Evolutionary conservation across 2,329 filamentous ascomycete genomes (phyloP).

Genomic region (Bipolaris cookei): DNA sequence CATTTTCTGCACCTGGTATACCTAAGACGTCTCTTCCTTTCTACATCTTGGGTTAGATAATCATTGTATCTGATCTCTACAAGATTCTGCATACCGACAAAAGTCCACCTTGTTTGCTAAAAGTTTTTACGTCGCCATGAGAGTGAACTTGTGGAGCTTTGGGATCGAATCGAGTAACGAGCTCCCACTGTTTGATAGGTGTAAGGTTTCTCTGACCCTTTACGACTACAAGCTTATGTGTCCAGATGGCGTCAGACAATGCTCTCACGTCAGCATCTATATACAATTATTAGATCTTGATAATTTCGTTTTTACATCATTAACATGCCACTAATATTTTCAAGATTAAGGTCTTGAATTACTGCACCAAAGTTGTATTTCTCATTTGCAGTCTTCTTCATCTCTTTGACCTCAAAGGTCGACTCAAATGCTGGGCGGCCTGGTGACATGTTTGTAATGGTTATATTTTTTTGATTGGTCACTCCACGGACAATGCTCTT

Average conservation of each 20-base stretch:
- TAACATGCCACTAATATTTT: constrained; percentile 35
- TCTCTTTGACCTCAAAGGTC: constrained; percentile 8
- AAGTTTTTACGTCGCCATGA: constrained; percentile 52
- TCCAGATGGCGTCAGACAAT: constrained; percentile 49
- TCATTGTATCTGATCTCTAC: no score
- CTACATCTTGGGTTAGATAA: background rate
- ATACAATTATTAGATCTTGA: no score
- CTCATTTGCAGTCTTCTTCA: constrained; percentile 8
- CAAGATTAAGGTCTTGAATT: constrained; percentile 49
- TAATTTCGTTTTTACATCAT: background rate
- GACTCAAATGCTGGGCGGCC: background rate
- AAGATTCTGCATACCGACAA: constrained; percentile 45
- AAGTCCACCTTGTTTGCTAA: constrained; percentile 51
- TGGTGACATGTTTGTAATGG: constrained; percentile 1
- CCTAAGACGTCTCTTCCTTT: constrained; percentile 2
- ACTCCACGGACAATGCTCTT: background rate
- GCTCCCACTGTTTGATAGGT: constrained; percentile 55
- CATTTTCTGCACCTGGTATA: constrained; percentile 54
- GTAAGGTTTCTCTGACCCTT: constrained; percentile 53
- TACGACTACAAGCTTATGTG: constrained; percentile 54
- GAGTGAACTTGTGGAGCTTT: constrained; percentile 52
- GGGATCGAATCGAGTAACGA: constrained; percentile 54
- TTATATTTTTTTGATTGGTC: background rate
- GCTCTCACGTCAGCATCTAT: background rate
- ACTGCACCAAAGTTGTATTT: constrained; percentile 26